A percentile compares a stretch with the other conserved stretches of the same genome.
Conservation (phyloP, 2,329 filamentous ascomycete genomes). For the Aspergillus thermomutatus region DNA sequence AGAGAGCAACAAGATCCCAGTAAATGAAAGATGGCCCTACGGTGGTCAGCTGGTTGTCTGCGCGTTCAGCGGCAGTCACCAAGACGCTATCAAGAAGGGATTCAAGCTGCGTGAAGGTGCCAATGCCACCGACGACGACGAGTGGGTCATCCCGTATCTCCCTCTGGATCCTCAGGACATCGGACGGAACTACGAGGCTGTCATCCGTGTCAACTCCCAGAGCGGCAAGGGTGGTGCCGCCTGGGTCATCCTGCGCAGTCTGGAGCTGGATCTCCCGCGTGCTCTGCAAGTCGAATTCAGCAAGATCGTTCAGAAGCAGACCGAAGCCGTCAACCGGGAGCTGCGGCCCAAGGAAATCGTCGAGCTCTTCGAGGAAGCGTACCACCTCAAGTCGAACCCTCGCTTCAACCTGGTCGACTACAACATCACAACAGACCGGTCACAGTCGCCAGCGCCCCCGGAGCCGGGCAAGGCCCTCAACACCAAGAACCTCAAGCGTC, state of each 20-base stretch:
- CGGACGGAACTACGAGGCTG: slow-evolving; percentile 93
- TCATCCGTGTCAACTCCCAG: slow-evolving; percentile 97
- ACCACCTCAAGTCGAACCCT: slow-evolving; percentile 78
- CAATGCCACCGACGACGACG: slow-evolving; percentile 59
- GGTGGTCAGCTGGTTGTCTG: slow-evolving; percentile 88
- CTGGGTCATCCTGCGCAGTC: slow-evolving; percentile 86
- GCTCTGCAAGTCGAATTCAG: slow-evolving; percentile 90
- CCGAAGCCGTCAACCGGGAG: slow-evolving; percentile 79
- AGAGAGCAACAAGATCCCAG: slow-evolving; percentile 88
- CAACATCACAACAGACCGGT: slow-evolving; percentile 81
- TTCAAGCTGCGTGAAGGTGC: slow-evolving; percentile 63
- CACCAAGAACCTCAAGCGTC: slow-evolving; percentile 72
- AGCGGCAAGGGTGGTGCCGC: slow-evolving; percentile 91
- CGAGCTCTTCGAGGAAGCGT: slow-evolving; percentile 81
- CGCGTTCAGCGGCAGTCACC: slow-evolving; percentile 87
- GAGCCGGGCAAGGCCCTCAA: slow-evolving; percentile 68
- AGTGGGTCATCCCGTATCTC: slow-evolving; percentile 86
- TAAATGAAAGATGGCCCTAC: slow-evolving; percentile 86
- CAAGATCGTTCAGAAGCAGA: slow-evolving; percentile 75
- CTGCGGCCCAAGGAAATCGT: slow-evolving; percentile 80
- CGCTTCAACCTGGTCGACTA: slow-evolving; percentile 88
- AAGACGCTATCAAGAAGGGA: slow-evolving; percentile 95
- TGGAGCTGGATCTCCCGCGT: slow-evolving; percentile 88
- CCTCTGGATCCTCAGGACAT: slow-evolving; percentile 92
- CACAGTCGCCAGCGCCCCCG: slow-evolving; percentile 67